Conservation (phyloP, 2,329 filamentous ascomycete species). For the Nemania sp. region DNA sequence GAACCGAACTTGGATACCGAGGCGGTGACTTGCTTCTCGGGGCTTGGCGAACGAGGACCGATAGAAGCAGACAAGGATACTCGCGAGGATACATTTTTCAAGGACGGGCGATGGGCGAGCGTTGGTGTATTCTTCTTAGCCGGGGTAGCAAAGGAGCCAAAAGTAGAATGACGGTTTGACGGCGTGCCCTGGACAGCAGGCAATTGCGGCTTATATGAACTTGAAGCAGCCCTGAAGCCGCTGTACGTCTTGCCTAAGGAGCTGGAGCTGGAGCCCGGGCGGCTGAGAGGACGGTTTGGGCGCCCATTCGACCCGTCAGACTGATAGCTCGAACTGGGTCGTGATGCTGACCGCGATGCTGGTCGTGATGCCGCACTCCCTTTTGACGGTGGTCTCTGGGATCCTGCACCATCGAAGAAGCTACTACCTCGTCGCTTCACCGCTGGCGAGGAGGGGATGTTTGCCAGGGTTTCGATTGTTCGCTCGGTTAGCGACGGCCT, state of each 20-base stretch:
- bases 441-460: constrained; percentile 76
- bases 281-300: constrained; percentile 54
- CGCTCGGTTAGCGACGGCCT: constrained; percentile 75
- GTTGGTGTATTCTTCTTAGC: constrained; percentile 34
- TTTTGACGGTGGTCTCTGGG: constrained; percentile 57
- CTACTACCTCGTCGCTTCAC: constrained; percentile 67
- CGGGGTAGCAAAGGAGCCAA: constrained; percentile 43
- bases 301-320: constrained; percentile 61
- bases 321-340: constrained; percentile 63
- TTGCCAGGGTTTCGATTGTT: constrained; percentile 81
- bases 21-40: constrained; percentile 42
- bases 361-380: constrained; percentile 57
- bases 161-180: constrained; percentile 39
- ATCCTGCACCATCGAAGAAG: constrained; percentile 70
- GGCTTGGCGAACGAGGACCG: constrained; percentile 43
- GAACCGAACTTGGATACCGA: constrained; percentile 46
- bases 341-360: constrained; percentile 60
- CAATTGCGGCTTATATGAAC: constrained; percentile 48
- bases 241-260: constrained; percentile 46
- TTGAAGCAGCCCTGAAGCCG: constrained; percentile 50
- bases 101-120: constrained; percentile 32
- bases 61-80: constrained; percentile 38
- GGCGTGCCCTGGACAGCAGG: constrained; percentile 52
- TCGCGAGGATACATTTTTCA: constrained; percentile 41
- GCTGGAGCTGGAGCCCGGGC: constrained; percentile 59